Percentiles rank a stretch among this genome's conserved stretches.
phyloP scores from a whole-genome alignment of 2,329 filamentous ascomycete species.

The Penicillium sp. region DNA sequence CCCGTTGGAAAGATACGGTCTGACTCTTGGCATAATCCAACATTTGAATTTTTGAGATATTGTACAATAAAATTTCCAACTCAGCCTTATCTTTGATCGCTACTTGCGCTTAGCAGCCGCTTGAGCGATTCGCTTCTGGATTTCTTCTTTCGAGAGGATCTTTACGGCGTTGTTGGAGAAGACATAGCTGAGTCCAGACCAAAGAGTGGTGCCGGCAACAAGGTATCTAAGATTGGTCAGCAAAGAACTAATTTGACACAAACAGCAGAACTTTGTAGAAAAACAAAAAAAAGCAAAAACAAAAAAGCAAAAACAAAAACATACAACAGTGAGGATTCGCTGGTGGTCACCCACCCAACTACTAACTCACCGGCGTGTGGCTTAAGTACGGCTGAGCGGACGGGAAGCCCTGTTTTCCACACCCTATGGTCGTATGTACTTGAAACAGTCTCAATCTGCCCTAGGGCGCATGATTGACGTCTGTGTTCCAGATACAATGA shows the following conservation, averaged over 20 bases:
- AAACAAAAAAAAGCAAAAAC: constrained; percentile 7
- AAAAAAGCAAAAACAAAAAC: constrained; percentile 30
- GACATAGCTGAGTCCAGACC: constrained; percentile 90
- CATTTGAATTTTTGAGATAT: not conserved
- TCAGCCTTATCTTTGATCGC: not conserved
- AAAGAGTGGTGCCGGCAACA: constrained; percentile 84
- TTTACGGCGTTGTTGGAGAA: constrained; percentile 89
- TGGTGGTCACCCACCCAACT: constrained; percentile 51
- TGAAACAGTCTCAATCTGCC: not conserved
- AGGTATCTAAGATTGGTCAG: constrained; percentile 59
- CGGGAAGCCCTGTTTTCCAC: constrained; percentile 50
- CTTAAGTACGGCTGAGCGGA: constrained; percentile 51
- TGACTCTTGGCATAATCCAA: not conserved
- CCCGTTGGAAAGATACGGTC: not conserved
- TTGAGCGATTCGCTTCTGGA: constrained; percentile 36
- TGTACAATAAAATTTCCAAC: not conserved
- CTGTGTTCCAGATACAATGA: not conserved
- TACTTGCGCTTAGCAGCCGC: constrained; percentile 29
- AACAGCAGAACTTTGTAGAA: not conserved
- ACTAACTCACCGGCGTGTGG: constrained; percentile 49
- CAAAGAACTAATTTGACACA: not conserved
- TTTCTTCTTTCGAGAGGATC: constrained; percentile 60
- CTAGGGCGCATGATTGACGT: constrained; percentile 14
- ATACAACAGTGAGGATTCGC: constrained; percentile 49
- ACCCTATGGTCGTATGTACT: constrained; percentile 48